Evolutionary conservation across 495 filamentous ascomycete species (phyloP), one percentile per base, ranked within the genome.

Genomic region (Podospora tetraspora): DNA sequence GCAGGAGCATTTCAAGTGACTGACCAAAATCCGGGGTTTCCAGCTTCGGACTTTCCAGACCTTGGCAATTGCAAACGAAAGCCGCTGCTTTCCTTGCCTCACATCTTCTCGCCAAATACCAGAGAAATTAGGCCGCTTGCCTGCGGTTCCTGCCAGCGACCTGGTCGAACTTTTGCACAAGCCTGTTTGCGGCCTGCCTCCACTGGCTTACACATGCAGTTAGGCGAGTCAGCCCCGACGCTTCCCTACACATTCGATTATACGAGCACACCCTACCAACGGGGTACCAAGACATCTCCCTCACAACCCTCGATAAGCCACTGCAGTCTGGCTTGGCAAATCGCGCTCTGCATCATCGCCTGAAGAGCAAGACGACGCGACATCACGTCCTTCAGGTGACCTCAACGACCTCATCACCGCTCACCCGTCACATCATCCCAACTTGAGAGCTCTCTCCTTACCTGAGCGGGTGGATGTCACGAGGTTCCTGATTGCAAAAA

Each of bases 321-420:
- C 61, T 62, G 57, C 25, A 27, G 30, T 24, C 34, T 65, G 21
- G 29, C 61, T 63, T 63, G 32, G 61, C 56, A 29, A 60, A 21
- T 64, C 68, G 68, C 59, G 62, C 61, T 29, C 34, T 68, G 52
- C 66, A 68, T 59, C 61, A 43, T 64, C 7, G 16, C 34, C 58
- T 57, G 27, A 21, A 29, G 9, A 23, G 63, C 21, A 23, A 59
- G 24, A 19, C 24, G 34, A 65, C 19, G 29, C 43, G 43, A 52
- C 43, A 52, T 52, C 43, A 52, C 43, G 19, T n/a, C 43, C 19
- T n/a, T 52, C 43, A 52, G 43, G 43, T 52, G 43, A n/a, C 43
- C 43, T n/a, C 43, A 2, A n/a, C 16, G 43, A n/a, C 19, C 6
- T 52, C 19, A 52, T 52, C 43, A 52, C 19, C 43, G 16, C 43